These are phyloP conservation scores for Aspergillus luchuensis DNA, from an alignment of 2,329 filamentous ascomycete genomes.

Conservation along the genomic window DNA sequence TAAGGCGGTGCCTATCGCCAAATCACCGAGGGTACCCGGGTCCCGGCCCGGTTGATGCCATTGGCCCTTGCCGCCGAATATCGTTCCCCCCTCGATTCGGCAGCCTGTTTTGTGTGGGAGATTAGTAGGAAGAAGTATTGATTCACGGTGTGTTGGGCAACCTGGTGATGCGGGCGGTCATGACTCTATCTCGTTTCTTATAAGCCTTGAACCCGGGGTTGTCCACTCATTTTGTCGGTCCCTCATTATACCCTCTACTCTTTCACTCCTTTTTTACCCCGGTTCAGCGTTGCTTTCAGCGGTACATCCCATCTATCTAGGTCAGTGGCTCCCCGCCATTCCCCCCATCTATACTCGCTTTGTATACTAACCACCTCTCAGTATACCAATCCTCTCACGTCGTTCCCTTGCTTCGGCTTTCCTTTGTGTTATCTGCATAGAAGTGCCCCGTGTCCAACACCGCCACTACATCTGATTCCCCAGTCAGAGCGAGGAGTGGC, in stretches of 20 bases:
- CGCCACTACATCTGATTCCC: neutral
- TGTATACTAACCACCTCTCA: neutral
- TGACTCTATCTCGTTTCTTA: conserved; percentile 3
- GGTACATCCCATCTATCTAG: neutral
- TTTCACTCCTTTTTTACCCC: conserved; percentile 12
- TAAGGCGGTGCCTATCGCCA: conserved; percentile 10
- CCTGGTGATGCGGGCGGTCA: conserved; percentile 4
- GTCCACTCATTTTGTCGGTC: neutral
- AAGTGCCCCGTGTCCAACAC: neutral
- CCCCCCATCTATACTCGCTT: neutral
- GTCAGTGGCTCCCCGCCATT: neutral
- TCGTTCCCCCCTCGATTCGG: neutral
- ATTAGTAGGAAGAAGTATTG: no score
- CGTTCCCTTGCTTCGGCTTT: conserved; percentile 7
- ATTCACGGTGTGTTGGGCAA: conserved; percentile 3
- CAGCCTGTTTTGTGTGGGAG: neutral
- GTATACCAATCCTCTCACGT: neutral
- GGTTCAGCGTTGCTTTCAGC: conserved; percentile 8
- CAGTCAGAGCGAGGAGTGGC: neutral
- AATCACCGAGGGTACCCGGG: conserved; percentile 20
- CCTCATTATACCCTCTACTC: neutral
- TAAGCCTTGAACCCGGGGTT: neutral
- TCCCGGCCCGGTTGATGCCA: conserved; percentile 20
- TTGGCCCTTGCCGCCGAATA: conserved; percentile 19
- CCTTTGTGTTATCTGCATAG: conserved; percentile 9